Base-by-base conservation (phyloP, 768 basidiomycete species). In the Suillus clintonianus region DNA sequence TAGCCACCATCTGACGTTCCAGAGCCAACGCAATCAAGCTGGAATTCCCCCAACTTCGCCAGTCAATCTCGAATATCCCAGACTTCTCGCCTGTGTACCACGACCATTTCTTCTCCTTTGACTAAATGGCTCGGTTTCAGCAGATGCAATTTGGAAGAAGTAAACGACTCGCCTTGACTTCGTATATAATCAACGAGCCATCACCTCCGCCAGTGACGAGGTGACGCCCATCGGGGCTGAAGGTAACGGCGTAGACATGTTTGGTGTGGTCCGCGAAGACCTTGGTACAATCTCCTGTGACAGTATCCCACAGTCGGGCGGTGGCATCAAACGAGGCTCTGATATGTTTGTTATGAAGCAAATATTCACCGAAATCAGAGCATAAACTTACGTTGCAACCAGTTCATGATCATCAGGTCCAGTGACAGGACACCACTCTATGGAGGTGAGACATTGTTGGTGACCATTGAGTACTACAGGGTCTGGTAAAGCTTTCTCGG, bases 261-360 rank as follows among this genome's bases (percentile, higher is more conserved):
- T 85, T 83, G 65, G 79, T 85, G 76, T 94, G 91, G 65, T 93
- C 90, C 7, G 75, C 74, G 70, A 97, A 89, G 22, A 87, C 80
- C 64, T 86, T 82, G 39, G 93, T 73, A 71, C 94, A 95, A 50
- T 86, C 82, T 34, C 93, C 93, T 0, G 89, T 89, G 51, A 84
- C 82, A 4, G 88, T 85, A 74, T 95, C 90, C 94, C 94, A 97
- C 36, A 97, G 67, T 47, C 92, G 86, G 5, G 90, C 85, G 2
- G 92, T 91, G 15, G 81, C 79, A 70, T 97, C 95, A 70, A 94
- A 94, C 5, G 92, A 92, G 11, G 89, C 85, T 9, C 91, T 94
- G 67, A 41, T 30, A 39, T 17, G 24, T 11, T 41, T 19, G 24
- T 24, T 57, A 57, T 41, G 5, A 57, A 57, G 27, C 41, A 39